Evolutionary conservation across 2,329 filamentous ascomycete species (phyloP).

Genomic region (Stachybotrys chartarum): DNA sequence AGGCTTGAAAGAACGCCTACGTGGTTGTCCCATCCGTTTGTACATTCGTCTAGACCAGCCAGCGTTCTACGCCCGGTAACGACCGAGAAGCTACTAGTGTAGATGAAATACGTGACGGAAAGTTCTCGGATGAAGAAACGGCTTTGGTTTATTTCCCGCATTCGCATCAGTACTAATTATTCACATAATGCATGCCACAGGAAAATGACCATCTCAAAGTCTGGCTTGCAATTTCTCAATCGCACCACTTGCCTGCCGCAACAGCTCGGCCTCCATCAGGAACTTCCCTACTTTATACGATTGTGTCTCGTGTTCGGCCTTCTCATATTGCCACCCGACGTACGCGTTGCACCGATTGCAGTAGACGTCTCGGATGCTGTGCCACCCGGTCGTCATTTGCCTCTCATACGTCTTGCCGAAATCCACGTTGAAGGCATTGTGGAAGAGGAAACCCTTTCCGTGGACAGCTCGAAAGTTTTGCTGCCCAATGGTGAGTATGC

Average conservation of each 20-base stretch:
- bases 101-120: too few relatives aligned
- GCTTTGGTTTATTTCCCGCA: too few relatives aligned
- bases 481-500: neutral
- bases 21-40: too few relatives aligned
- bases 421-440: neutral
- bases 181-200: too few relatives aligned
- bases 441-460: neutral
- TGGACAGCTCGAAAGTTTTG: neutral
- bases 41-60: too few relatives aligned
- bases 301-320: neutral
- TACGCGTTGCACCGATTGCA: neutral
- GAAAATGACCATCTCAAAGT: too few relatives aligned
- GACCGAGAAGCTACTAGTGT: too few relatives aligned
- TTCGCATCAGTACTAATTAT: too few relatives aligned
- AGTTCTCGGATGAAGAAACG: too few relatives aligned
- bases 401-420: neutral
- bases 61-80: too few relatives aligned
- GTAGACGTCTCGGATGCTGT: neutral
- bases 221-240: too few relatives aligned
- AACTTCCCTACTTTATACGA: neutral
- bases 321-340: neutral
- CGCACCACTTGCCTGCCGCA: neutral
- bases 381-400: neutral
- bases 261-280: neutral
- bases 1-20: too few relatives aligned